A percentile compares a stretch with the other conserved stretches of the same genome.
Conservation (phyloP, 2,329 filamentous ascomycete genomes). For the Neofusicoccum parvum region DNA sequence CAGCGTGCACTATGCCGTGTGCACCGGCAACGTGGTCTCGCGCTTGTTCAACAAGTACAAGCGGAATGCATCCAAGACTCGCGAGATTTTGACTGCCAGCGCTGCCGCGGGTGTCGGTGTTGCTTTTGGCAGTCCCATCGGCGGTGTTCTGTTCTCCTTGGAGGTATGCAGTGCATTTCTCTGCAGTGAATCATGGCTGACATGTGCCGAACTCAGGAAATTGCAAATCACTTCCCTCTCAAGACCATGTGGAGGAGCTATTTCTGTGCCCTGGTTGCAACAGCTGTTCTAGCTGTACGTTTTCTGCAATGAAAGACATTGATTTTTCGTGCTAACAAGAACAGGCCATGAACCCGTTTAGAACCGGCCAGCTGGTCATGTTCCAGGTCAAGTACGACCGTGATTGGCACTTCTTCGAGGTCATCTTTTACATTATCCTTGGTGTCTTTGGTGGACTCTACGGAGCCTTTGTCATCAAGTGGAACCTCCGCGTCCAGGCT, state of each 20-base stretch:
- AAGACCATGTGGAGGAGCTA: slow-evolving; percentile 99
- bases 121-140: slow-evolving; percentile 95
- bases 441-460: slow-evolving; percentile 94
- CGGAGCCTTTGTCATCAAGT: slow-evolving; percentile 95
- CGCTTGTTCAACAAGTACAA: slow-evolving; percentile 90
- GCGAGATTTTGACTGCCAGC: slow-evolving; percentile 92
- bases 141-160: slow-evolving; percentile 91
- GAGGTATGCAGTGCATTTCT: slow-evolving; percentile 55
- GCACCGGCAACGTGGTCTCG: slow-evolving; percentile 95
- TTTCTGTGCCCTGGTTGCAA: slow-evolving; percentile 94
- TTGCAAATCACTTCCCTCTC: slow-evolving; percentile 93
- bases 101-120: slow-evolving; percentile 95
- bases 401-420: slow-evolving; percentile 96
- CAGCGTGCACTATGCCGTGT: slow-evolving; percentile 98
- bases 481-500: slow-evolving; percentile 87
- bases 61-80: slow-evolving; percentile 87
- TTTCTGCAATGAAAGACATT: background rate
- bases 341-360: slow-evolving; percentile 91
- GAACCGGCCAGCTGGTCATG: slow-evolving; percentile 98
- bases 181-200: slow-evolving; percentile 21
- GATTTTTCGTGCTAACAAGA: background rate
- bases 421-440: slow-evolving; percentile 87
- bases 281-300: slow-evolving; percentile 76
- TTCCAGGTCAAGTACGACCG: slow-evolving; percentile 96
- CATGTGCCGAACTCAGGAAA: slow-evolving; percentile 60